phyloP scores from a whole-genome alignment of 306 rosid genomes.

The Nissolia schottii region DNA sequence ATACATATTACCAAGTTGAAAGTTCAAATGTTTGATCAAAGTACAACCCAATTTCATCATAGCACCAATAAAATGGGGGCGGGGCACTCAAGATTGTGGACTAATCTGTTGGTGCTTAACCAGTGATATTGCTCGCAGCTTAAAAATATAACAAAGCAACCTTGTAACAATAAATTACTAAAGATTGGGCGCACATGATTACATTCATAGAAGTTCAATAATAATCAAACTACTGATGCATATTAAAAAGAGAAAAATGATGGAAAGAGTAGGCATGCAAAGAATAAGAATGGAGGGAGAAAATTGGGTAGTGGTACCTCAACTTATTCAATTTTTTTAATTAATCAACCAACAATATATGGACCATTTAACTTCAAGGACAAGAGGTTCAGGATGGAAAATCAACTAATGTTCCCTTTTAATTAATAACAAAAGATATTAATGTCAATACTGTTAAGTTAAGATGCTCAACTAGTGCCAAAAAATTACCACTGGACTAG shows the following conservation, averaged over 20 bases:
- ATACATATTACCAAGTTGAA: not conserved
- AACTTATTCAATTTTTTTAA: not conserved
- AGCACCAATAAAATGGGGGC: not conserved
- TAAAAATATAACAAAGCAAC: not conserved
- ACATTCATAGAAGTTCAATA: not conserved
- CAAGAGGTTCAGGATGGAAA: not conserved
- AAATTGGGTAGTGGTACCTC: not conserved
- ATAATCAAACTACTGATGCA: not conserved
- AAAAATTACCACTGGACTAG: not conserved
- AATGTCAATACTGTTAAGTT: not conserved
- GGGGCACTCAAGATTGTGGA: not conserved
- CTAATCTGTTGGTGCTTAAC: not conserved
- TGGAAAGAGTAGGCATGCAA: not conserved
- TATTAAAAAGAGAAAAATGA: not conserved
- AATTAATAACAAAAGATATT: not conserved
- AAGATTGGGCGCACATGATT: not conserved
- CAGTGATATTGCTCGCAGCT: not conserved
- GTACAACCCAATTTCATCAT: not conserved
- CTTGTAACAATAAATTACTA: not conserved
- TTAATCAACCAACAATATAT: not conserved
- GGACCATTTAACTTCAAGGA: not conserved
- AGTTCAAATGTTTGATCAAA: not conserved
- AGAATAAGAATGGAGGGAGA: not conserved
- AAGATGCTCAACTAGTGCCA: constrained; percentile 3
- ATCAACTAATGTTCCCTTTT: not conserved